Percentiles rank a stretch among this genome's conserved stretches.
phyloP scores from a whole-genome alignment of 1,284 basidiomycete species.

The Ceratobasidium theobromae region DNA sequence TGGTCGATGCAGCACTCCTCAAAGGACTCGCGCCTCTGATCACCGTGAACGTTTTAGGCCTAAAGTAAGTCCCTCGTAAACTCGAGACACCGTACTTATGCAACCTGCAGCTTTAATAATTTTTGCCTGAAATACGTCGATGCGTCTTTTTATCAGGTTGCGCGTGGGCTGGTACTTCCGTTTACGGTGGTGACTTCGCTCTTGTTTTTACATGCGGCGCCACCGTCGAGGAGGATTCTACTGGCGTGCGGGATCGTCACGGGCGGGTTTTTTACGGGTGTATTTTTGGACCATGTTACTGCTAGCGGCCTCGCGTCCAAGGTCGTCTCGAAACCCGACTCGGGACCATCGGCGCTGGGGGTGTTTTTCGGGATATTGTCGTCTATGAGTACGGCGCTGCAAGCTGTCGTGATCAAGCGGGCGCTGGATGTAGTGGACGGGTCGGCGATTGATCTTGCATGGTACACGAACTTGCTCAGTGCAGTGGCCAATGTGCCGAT shows the following conservation, averaged over 20 bases:
- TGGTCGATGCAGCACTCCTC: conserved; percentile 54
- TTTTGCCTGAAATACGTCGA: conserved; percentile 90
- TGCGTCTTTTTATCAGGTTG: conserved; percentile 88
- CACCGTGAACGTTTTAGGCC: conserved; percentile 70
- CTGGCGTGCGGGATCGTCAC: conserved; percentile 74
- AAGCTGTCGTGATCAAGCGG: conserved; percentile 86
- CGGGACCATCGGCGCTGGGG: conserved; percentile 50
- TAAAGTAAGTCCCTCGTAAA: conserved; percentile 56
- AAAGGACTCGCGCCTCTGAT: conserved; percentile 75
- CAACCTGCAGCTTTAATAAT: conserved; percentile 70
- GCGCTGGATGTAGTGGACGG: conserved; percentile 72
- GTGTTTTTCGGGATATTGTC: conserved; percentile 73
- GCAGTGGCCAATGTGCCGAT: conserved; percentile 63
- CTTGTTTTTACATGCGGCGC: conserved; percentile 61
- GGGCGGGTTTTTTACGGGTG: conserved; percentile 79
- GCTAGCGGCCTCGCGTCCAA: conserved; percentile 44
- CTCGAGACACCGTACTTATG: conserved; percentile 13
- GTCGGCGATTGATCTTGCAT: conserved; percentile 75
- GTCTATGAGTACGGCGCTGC: conserved; percentile 74
- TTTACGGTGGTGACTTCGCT: conserved; percentile 82
- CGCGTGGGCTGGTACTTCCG: conserved; percentile 81
- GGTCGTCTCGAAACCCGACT: neutral
- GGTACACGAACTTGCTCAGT: conserved; percentile 81
- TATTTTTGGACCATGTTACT: conserved; percentile 70
- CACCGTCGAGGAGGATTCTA: conserved; percentile 72